phyloP scores from a whole-genome alignment of 352 stramenopile genomes.

The Phytophthora cactorum region DNA sequence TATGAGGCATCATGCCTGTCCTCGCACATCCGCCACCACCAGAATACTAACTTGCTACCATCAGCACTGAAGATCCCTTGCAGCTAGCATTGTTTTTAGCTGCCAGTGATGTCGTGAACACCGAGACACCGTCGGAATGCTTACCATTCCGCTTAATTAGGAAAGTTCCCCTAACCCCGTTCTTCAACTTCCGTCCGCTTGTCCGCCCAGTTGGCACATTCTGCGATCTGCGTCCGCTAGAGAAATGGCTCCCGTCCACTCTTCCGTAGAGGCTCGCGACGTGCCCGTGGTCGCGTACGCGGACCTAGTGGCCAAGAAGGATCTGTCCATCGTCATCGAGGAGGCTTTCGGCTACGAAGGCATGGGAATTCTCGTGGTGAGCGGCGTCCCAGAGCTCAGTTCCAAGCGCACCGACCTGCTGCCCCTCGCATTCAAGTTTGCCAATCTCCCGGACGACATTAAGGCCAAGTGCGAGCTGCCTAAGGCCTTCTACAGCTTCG shows the following conservation, averaged over 20 bases:
- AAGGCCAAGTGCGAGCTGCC: constrained; percentile 87
- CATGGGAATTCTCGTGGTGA: constrained; percentile 91
- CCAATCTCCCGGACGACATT: constrained; percentile 78
- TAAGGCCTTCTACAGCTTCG: constrained; percentile 94
- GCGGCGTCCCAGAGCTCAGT: constrained; percentile 83
- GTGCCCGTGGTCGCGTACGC: constrained; percentile 73
- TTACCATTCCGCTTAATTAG: constrained; percentile 5
- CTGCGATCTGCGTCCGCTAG: constrained; percentile 8
- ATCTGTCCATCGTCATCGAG: constrained; percentile 63
- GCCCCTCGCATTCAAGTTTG: constrained; percentile 86
- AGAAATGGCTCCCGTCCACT: constrained; percentile 22
- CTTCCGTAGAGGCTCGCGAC: constrained; percentile 38
- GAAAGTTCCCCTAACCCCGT: background rate
- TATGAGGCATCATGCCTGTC: too few relatives aligned
- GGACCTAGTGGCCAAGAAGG: constrained; percentile 51
- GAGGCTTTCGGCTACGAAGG: constrained; percentile 90
- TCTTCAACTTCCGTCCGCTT: constrained; percentile 2
- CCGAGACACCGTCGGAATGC: constrained; percentile 8
- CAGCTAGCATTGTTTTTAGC: too few relatives aligned
- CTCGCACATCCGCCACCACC: too few relatives aligned
- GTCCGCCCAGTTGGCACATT: constrained; percentile 27
- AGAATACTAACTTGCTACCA: background rate
- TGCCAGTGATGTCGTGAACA: too few relatives aligned
- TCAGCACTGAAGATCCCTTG: background rate
- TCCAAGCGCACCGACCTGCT: constrained; percentile 79